Conservation (phyloP, 1,139 yeast species). For the Debaryomycetaceae sp. region DNA sequence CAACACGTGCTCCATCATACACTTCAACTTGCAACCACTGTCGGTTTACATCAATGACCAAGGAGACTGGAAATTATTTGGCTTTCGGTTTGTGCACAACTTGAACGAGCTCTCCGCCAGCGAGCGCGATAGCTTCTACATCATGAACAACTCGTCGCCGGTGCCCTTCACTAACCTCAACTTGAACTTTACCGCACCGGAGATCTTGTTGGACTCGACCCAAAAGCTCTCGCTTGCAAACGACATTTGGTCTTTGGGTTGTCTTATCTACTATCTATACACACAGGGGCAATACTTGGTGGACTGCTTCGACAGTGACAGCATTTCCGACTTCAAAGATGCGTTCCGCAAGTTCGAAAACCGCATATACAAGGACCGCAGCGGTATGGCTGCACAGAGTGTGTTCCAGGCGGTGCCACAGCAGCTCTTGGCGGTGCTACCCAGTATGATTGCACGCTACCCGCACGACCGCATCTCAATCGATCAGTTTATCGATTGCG, state of each 20-base stretch:
- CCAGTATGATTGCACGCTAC: slow-evolving; percentile 40
- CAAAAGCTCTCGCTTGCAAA: slow-evolving; percentile 54
- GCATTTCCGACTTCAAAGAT: slow-evolving; percentile 43
- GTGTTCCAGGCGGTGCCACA: slow-evolving; percentile 42
- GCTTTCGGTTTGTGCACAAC: slow-evolving; percentile 63
- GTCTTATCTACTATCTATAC: slow-evolving; percentile 65
- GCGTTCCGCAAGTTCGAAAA: slow-evolving; percentile 40
- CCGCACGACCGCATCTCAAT: slow-evolving; percentile 42
- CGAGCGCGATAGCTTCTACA: slow-evolving; percentile 50
- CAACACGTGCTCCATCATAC: slow-evolving; percentile 68
- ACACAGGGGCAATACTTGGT: slow-evolving; percentile 44
- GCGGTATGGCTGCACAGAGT: slow-evolving; percentile 40
- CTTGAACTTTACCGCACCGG: slow-evolving; percentile 76
- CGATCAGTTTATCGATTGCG: slow-evolving; percentile 50
- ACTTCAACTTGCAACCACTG: slow-evolving; percentile 73
- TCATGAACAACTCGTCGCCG: slow-evolving; percentile 67
- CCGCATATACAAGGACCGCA: slow-evolving; percentile 39
- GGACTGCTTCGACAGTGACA: slow-evolving; percentile 45
- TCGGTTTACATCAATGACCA: slow-evolving; percentile 74
- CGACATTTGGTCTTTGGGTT: slow-evolving; percentile 84
- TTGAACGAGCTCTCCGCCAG: slow-evolving; percentile 42
- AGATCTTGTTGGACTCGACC: slow-evolving; percentile 54
- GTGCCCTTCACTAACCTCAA: slow-evolving; percentile 76
- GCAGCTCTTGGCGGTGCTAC: slow-evolving; percentile 24
- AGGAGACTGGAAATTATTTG: slow-evolving; percentile 92